Evolutionary conservation across 176 grass and related monocot species (phyloP).

Genomic region (Musa schizocarpa): DNA sequence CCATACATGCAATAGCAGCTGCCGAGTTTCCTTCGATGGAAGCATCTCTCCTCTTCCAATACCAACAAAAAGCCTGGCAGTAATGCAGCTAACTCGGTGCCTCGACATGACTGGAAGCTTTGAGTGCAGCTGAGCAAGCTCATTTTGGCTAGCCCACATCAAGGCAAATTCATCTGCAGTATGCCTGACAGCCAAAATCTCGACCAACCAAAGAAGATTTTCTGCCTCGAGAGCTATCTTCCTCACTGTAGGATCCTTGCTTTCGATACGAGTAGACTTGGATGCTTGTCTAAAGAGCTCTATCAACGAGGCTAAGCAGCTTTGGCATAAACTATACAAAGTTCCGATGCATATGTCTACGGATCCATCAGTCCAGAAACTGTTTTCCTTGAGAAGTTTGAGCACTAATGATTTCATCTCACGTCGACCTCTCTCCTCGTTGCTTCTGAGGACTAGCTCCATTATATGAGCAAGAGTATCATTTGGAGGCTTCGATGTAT

Average conservation of each 20-base stretch:
- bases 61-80: constrained; percentile 49
- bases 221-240: constrained; percentile 56
- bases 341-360: constrained; percentile 39
- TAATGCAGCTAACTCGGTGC: constrained; percentile 59
- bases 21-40: constrained; percentile 51
- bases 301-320: constrained; percentile 52
- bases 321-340: constrained; percentile 41
- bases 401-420: constrained; percentile 75
- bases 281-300: constrained; percentile 41
- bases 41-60: constrained; percentile 57
- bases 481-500: constrained; percentile 35
- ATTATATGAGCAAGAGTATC: constrained; percentile 53
- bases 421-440: constrained; percentile 48
- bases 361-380: constrained; percentile 27
- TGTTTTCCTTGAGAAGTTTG: constrained; percentile 81
- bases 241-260: constrained; percentile 32
- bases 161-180: constrained; percentile 42
- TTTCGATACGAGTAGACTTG: constrained; percentile 23
- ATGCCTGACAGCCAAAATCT: constrained; percentile 53
- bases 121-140: constrained; percentile 51
- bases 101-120: constrained; percentile 62
- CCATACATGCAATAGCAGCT: constrained; percentile 57
- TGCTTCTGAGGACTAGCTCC: constrained; percentile 66
- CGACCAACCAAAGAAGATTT: constrained; percentile 69
- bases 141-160: constrained; percentile 48